Evolutionary conservation across 192 early-diverging fungal genomes (phyloP), one percentile per base, ranked within the genome.

Genomic region (Nowakowskiella sp.): DNA sequence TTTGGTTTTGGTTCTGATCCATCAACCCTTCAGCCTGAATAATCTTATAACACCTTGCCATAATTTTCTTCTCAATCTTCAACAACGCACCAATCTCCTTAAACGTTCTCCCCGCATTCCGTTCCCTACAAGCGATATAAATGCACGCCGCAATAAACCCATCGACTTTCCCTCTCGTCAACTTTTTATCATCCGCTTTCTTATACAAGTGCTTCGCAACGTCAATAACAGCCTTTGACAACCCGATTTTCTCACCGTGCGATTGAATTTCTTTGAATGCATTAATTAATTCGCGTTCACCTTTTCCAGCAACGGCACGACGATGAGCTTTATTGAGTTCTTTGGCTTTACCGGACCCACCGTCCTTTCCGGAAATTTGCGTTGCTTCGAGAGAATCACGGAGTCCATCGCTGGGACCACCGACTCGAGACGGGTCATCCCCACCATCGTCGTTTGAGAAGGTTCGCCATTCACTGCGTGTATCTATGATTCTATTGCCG

Each of bases 391-490:
- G 71, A 51, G 85, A 85, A 26, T 83, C 88, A 24, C 90, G 74
- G 6, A 91, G 62, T 3, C 85, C 85, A 60, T 93, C 86, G 25
- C 76, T 73, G 9, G 82, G 77, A 6, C 80, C 85, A 71, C 92
- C 90, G 32, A 89, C 89, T 85, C 86, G 88, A 45, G 86, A 89
- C n/a, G 87, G 89, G 59, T 91, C 85, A 60, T 89, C 72, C 27
- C 65, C 88, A 42, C 83, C 86, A 56, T 84, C 90, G 51, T 91
- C 91, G 62, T 90, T 89, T 21, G 88, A 81, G 60, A 92, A 90
- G 22, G 92, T 98, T 44, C 94, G 85, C 94, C 94, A 98, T 64
- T 98, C 94, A 1, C 88, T 91, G 7, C 92, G 82, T 25, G 94
- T 91, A 62, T 90, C 90, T 52, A 92, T 91, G 56, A 96, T 81